Base-by-base conservation (phyloP, 1,284 basidiomycete species). In the Cystobasidiaceae sp. region DNA sequence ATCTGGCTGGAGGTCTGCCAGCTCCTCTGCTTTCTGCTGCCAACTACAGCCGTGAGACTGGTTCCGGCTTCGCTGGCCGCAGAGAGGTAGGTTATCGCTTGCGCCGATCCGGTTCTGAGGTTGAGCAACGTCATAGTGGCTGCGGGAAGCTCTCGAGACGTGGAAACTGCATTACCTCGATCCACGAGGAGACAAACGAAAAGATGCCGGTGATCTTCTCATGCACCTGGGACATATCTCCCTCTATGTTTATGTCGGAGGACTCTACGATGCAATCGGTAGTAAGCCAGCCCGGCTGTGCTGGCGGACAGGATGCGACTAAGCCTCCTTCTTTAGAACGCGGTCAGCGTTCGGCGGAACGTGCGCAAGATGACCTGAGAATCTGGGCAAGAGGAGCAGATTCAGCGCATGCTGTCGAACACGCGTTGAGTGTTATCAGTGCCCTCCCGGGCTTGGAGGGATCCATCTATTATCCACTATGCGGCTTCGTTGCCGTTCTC, bases 141-240 rank as follows among this genome's bases (percentile, higher is more conserved):
- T 71, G 13, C 63, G 67, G 32, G 67, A 67, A 11, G 67, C 69
- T 8, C 61, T 71, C 49, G 65, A 68, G 25, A 44, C 60, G 1
- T 71, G 70, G 70, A 34, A 58, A 5, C 46, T 59, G 3, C 46
- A 68, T 19, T 70, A 72, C 30, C 68, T 69, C 50, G 55, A 67
- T 27, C n/a, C 6, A 4, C 6, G 27, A 6, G 15, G 30, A 32
- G 9, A 28, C 55, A 49, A 33, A 37, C 34, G 54, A 33, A 28
- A 27, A 49, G 30, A 66, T 39, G 19, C 41, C 39, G 51, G 60
- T 34, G 52, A 67, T 41, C 28, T 50, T 45, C 67, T 72, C 13
- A 71, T 68, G 32, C 71, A 72, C 49, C 61, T 72, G 1, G 71
- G 70, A 2, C 66, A 70, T 34, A 68, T 72, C 7, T 50, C 68